Base-by-base conservation (phyloP, 2,329 filamentous ascomycete species). In the Dothidotthia symphoricarpi region DNA sequence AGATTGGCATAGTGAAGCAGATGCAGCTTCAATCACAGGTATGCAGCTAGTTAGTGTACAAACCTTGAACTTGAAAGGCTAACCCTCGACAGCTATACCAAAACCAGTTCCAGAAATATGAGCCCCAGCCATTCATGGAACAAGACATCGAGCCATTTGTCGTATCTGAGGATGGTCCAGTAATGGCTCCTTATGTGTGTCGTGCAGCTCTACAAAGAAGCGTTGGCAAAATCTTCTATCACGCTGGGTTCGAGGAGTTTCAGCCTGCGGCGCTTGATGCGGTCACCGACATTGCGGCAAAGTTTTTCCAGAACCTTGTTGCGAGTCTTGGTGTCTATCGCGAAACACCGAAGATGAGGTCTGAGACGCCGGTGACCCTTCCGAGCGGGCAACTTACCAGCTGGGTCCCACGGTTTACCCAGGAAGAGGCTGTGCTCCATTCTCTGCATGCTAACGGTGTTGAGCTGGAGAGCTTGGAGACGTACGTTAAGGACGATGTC, bases 1-100 rank as follows among this genome's bases (percentile, higher is more conserved):
- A 97, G 70, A 95, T 98, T 63, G 85, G 88, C 32, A 88, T 98
- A 45, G 93, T 98, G 64, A 98, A 97, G 72, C 93, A 98, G 71
- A 98, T 98, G 93, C 93, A 98, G 69, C 81, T 97, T 36, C 93
- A 98, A 66, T 88, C 89, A 34, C 93, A 96, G 78, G 87, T 88
- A 79, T 62, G 73, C 59, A 10, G 32, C 24, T 6, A 19, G 41
- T 30, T 19, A 7, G 41, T 22, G 22, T 29, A n/a, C 19, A 19
- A 33, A 28, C 31, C 37, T 9, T 28, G 22, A 30, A 2, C 14
- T n/a, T 37, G 24, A 22, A 9, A 22, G 49, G 27, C 55, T 61
- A 15, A 53, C 42, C 26, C 9, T 9, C 14, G 19, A 22, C 54
- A 93, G 86, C 86, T 95, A 63, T 98, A 98, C 63, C 86, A 90